A percentile compares a stretch with the other conserved stretches of the same genome.
These are phyloP conservation scores for Rhizophora apiculata DNA, from an alignment of 345 rosid species.

Conservation along the genomic window DNA sequence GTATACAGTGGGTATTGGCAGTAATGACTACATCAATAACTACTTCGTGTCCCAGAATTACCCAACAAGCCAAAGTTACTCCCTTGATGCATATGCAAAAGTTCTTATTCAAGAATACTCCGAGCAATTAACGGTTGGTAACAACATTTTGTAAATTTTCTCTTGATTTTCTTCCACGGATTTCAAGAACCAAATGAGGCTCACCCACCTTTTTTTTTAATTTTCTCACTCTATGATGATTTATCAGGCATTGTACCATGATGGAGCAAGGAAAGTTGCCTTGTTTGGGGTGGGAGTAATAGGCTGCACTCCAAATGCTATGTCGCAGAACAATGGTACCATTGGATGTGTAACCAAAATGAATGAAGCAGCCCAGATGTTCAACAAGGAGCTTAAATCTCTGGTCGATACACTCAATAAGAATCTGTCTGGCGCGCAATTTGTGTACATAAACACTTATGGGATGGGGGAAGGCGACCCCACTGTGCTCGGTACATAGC, in stretches of 20 bases:
- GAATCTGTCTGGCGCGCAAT: background rate
- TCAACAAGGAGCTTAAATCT: background rate
- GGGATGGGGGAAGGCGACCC: background rate
- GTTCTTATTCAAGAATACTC: background rate
- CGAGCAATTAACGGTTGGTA: background rate
- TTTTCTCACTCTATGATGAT: background rate
- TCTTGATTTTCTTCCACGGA: background rate
- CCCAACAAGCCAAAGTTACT: background rate
- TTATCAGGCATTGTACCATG: background rate
- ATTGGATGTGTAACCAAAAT: background rate
- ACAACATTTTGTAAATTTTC: background rate
- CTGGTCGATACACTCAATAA: background rate
- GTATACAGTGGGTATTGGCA: background rate
- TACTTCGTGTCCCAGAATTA: background rate
- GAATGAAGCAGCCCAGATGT: background rate
- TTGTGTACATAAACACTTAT: background rate
- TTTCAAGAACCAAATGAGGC: no score
- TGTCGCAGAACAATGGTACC: background rate
- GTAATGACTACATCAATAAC: background rate
- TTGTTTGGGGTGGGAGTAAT: background rate
- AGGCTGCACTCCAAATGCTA: background rate
- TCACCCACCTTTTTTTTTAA: no score
- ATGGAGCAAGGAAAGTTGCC: background rate
- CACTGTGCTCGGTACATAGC: background rate
- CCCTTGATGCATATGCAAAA: background rate